Conservation (phyloP, 352 stramenopile species). For the Pythium utonaiense region DNA sequence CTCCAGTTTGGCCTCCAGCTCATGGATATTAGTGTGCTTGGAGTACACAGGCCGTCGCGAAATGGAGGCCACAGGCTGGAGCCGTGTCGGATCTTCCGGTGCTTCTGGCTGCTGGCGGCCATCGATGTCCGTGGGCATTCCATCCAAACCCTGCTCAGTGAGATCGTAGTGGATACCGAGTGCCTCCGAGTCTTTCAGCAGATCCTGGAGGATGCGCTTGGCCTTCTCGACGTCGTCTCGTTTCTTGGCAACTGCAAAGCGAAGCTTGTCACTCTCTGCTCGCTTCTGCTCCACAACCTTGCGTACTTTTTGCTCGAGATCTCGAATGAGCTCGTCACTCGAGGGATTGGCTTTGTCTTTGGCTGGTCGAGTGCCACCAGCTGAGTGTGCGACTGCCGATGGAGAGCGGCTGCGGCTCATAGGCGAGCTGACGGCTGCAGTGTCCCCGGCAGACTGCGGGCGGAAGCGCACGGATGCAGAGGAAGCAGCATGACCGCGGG, state of each 20-base stretch:
- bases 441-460: conserved; percentile 18
- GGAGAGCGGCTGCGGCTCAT: not conserved
- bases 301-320: conserved; percentile 71
- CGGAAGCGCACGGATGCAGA: not conserved
- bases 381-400: not conserved
- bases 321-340: conserved; percentile 72
- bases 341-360: conserved; percentile 53
- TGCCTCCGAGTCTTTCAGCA: conserved; percentile 74
- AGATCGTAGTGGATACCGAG: conserved; percentile 58
- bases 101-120: conserved; percentile 19
- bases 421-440: not conserved
- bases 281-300: conserved; percentile 82
- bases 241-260: conserved; percentile 62
- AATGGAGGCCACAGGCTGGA: conserved; percentile 73
- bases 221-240: conserved; percentile 60
- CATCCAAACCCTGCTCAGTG: not conserved
- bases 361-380: not conserved
- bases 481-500: not conserved
- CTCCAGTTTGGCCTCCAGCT: conserved; percentile 64
- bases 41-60: conserved; percentile 77
- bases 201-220: conserved; percentile 62
- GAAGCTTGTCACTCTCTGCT: conserved; percentile 68
- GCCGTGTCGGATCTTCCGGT: conserved; percentile 41
- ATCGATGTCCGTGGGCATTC: not conserved
- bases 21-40: conserved; percentile 81